Conservation (phyloP, 1,139 yeast species). For the Taphrina deformans region DNA sequence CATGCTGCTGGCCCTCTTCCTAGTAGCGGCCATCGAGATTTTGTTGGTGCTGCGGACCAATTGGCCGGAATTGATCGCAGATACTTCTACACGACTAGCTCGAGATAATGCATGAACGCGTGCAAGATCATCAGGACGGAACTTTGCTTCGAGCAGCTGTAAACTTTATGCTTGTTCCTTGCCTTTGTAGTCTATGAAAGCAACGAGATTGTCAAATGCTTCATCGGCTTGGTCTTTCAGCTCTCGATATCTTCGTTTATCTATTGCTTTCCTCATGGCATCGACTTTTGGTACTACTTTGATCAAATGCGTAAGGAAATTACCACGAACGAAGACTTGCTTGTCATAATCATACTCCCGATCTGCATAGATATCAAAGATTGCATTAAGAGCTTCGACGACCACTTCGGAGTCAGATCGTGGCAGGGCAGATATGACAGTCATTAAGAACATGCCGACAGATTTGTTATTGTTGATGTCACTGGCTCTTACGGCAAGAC, state of each 20-base stretch:
- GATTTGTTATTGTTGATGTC: conserved; percentile 52
- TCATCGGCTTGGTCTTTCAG: conserved; percentile 70
- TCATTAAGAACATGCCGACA: conserved; percentile 54
- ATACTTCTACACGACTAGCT: conserved; percentile 8
- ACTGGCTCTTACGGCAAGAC: conserved; percentile 55
- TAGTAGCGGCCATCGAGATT: conserved; percentile 23
- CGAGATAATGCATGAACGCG: conserved; percentile 5
- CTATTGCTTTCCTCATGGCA: conserved; percentile 62
- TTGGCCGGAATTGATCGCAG: conserved; percentile 18
- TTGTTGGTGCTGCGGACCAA: conserved; percentile 10
- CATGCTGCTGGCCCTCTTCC: conserved; percentile 65
- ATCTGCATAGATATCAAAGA: conserved; percentile 85
- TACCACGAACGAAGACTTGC: conserved; percentile 62
- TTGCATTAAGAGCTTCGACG: conserved; percentile 61
- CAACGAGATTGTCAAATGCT: conserved; percentile 61
- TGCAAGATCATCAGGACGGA: too few relatives aligned
- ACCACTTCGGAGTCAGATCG: conserved; percentile 48
- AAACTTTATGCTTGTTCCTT: conserved; percentile 44
- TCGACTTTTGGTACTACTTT: conserved; percentile 54
- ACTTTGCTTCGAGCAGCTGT: too few relatives aligned
- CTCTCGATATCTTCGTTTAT: conserved; percentile 60
- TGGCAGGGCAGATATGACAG: conserved; percentile 43
- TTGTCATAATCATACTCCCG: conserved; percentile 62
- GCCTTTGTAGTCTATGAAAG: conserved; percentile 75
- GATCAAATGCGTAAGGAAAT: conserved; percentile 52